phyloP scores from a whole-genome alignment of 169 alveolate species.

The Plasmodium ovale region DNA sequence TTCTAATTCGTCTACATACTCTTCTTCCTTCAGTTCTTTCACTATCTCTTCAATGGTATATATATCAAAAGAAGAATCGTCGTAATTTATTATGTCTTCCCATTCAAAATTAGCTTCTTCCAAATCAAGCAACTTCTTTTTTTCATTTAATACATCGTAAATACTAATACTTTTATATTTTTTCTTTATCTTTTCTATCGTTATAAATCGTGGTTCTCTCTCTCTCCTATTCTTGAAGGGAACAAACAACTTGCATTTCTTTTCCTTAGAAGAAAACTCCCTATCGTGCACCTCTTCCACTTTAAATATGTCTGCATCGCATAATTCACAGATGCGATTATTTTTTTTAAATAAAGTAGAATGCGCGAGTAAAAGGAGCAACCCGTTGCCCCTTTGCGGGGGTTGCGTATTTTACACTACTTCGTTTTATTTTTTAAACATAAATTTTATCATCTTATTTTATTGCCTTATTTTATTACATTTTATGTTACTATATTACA shows the following conservation, averaged over 20 bases:
- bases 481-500: no score
- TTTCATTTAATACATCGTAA: conserved; percentile 62
- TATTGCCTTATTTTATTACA: no score
- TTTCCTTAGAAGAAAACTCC: conserved; percentile 72
- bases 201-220: conserved; percentile 69
- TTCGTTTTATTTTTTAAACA: no score
- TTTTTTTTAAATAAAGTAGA: no score
- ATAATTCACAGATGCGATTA: no score
- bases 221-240: conserved; percentile 60
- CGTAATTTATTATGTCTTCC: conserved; percentile 74
- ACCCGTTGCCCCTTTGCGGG: no score
- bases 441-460: no score
- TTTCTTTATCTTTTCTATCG: conserved; percentile 72
- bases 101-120: conserved; percentile 60
- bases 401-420: no score
- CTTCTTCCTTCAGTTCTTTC: conserved; percentile 67
- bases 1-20: conserved; percentile 9
- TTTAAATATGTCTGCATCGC: conserved; percentile 37
- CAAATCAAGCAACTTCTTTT: conserved; percentile 30
- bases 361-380: no score
- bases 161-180: conserved; percentile 66
- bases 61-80: conserved; percentile 69
- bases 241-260: conserved; percentile 69
- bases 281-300: conserved; percentile 50
- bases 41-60: conserved; percentile 71